Evolutionary conservation across 1,139 yeast species (phyloP).

Genomic region (Groenewaldozyma auringiensis): DNA sequence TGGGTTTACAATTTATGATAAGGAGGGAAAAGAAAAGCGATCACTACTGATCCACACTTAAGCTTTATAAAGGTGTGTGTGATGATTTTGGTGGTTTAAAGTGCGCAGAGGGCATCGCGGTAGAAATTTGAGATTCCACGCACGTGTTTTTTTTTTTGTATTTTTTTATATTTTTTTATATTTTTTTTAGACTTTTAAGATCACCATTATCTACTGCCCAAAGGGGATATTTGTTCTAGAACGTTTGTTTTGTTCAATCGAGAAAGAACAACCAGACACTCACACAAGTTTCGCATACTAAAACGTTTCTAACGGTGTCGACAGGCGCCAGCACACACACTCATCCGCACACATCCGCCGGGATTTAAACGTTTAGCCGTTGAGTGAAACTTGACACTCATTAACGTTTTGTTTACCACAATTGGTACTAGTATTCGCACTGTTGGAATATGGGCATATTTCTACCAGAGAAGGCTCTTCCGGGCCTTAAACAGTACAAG

Average conservation of each 20-base stretch:
- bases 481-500: constrained; percentile 60
- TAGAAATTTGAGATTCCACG: neutral
- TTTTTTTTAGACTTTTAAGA: neutral
- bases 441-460: constrained; percentile 57
- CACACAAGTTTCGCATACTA: no score
- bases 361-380: no score
- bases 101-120: no score
- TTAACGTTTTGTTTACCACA: no score
- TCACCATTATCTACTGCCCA: neutral
- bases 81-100: no score
- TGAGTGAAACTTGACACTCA: no score
- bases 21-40: neutral
- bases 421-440: no score
- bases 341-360: no score
- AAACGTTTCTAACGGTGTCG: no score
- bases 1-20: neutral
- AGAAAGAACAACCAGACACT: neutral
- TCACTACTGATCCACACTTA: no score
- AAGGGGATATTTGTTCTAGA: neutral
- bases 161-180: neutral
- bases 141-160: neutral
- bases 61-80: no score
- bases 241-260: neutral
- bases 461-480: constrained; percentile 52
- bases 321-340: no score